These are phyloP conservation scores for Ammopiptanthus mongolicus DNA, from an alignment of 306 rosid species.

Conservation along the genomic window DNA sequence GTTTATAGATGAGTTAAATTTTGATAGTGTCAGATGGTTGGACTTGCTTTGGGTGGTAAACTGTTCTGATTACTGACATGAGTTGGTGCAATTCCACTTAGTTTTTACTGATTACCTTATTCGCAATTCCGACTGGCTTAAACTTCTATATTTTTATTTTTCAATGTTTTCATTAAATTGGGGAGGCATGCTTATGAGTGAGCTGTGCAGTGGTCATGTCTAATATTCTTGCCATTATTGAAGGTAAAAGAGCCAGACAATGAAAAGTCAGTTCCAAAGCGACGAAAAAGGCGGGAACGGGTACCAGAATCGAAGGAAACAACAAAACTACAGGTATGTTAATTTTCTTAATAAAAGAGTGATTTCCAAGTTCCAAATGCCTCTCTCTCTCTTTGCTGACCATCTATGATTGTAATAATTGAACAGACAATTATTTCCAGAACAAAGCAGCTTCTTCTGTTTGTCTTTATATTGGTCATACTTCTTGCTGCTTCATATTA, in stretches of 20 bases:
- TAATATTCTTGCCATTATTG: conserved; percentile 4
- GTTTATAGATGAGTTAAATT: background rate
- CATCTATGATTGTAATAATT: conserved; percentile 6
- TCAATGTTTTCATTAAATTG: background rate
- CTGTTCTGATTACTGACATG: background rate
- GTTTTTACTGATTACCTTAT: background rate
- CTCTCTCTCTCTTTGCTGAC: conserved; percentile 7
- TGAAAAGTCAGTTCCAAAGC: conserved; percentile 50
- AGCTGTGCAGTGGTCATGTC: background rate
- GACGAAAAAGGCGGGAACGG: conserved; percentile 54
- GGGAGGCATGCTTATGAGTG: background rate
- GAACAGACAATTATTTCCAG: conserved; percentile 53
- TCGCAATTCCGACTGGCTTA: background rate
- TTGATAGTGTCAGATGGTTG: background rate
- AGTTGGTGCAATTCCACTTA: background rate
- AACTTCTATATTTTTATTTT: background rate
- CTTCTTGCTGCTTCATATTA: conserved; percentile 41
- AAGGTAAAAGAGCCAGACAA: conserved; percentile 62
- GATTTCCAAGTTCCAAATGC: background rate
- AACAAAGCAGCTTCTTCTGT: conserved; percentile 51
- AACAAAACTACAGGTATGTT: conserved; percentile 62
- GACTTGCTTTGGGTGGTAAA: background rate
- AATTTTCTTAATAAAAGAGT: background rate
- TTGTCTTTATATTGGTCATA: conserved; percentile 31
- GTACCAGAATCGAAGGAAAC: conserved; percentile 45